phyloP scores from a whole-genome alignment of 1,284 basidiomycete genomes.

The Mycena citricolor region DNA sequence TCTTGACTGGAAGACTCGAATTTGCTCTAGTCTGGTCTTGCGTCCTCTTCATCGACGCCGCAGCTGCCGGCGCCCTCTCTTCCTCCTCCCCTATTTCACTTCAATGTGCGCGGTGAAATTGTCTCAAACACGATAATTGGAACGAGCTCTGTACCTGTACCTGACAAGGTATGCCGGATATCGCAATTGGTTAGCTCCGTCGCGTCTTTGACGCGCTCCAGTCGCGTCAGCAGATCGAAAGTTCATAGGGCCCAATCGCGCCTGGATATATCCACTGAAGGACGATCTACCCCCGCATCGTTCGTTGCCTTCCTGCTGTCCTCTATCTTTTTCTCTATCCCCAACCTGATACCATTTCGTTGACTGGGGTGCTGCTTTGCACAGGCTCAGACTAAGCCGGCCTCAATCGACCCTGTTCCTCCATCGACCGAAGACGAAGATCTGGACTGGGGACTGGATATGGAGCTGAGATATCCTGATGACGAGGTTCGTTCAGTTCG shows the following conservation, averaged over 20 bases:
- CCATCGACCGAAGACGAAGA: slow-evolving; percentile 16
- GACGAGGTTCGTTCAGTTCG: slow-evolving; percentile 24
- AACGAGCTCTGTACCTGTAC: neutral
- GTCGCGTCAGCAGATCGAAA: too few relatives aligned
- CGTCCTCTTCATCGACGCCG: neutral
- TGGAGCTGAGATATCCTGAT: slow-evolving; percentile 19
- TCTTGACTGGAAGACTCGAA: neutral
- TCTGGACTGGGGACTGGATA: slow-evolving; percentile 12
- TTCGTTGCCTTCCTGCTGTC: neutral
- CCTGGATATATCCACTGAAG: too few relatives aligned
- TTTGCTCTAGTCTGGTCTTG: neutral
- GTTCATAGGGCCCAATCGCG: too few relatives aligned
- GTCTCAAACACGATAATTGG: slow-evolving; percentile 14
- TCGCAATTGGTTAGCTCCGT: neutral
- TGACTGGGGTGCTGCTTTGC: neutral
- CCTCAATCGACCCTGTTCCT: too few relatives aligned
- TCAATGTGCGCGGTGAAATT: slow-evolving; percentile 20
- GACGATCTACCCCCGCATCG: neutral
- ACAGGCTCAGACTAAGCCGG: neutral
- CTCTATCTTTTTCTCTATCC: neutral
- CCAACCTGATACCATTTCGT: neutral
- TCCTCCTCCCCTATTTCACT: slow-evolving; percentile 10
- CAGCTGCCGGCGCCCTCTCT: neutral
- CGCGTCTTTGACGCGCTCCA: neutral
- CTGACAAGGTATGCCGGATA: slow-evolving; percentile 4